Evolutionary conservation across 805 yeast species (phyloP).

Genomic region (Metschnikowia lachancei): DNA sequence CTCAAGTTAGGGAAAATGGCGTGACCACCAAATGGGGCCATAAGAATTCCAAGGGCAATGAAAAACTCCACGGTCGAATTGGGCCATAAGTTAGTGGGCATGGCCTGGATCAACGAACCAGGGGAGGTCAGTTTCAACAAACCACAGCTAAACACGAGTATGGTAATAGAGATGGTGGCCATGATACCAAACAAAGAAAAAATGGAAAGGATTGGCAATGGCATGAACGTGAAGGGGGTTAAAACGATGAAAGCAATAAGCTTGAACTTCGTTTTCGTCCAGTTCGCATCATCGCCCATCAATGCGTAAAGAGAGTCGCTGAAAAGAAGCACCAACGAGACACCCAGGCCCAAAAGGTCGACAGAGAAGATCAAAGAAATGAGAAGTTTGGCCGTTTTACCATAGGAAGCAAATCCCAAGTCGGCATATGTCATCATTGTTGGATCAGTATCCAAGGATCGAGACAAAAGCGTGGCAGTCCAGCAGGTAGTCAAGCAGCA

Average conservation of each 20-base stretch:
- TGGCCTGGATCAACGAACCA: constrained; percentile 66
- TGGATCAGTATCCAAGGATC: constrained; percentile 27
- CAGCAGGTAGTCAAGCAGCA: constrained; percentile 72
- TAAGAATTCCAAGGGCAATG: constrained; percentile 61
- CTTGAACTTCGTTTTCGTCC: constrained; percentile 55
- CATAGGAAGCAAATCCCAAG: constrained; percentile 29
- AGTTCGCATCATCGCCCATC: constrained; percentile 29
- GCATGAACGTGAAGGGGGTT: constrained; percentile 80
- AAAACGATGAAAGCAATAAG: constrained; percentile 63
- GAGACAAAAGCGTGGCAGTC: constrained; percentile 62
- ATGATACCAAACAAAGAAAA: constrained; percentile 68
- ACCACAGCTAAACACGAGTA: constrained; percentile 61
- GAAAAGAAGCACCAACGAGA: constrained; percentile 74
- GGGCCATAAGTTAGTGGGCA: constrained; percentile 71
- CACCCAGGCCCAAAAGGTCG: constrained; percentile 79
- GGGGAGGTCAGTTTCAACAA: constrained; percentile 58
- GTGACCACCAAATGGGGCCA: constrained; percentile 87
- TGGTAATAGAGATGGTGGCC: constrained; percentile 64
- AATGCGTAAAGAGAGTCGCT: constrained; percentile 69
- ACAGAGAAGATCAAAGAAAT: constrained; percentile 73
- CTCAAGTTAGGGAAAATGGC: constrained; percentile 74
- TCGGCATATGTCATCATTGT: constrained; percentile 33
- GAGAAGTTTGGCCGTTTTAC: constrained; percentile 61
- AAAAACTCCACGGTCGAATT: constrained; percentile 47
- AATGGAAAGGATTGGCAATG: constrained; percentile 68